Base-by-base conservation (phyloP, 352 stramenopile genomes). In the Labyrinthula sp. region DNA sequence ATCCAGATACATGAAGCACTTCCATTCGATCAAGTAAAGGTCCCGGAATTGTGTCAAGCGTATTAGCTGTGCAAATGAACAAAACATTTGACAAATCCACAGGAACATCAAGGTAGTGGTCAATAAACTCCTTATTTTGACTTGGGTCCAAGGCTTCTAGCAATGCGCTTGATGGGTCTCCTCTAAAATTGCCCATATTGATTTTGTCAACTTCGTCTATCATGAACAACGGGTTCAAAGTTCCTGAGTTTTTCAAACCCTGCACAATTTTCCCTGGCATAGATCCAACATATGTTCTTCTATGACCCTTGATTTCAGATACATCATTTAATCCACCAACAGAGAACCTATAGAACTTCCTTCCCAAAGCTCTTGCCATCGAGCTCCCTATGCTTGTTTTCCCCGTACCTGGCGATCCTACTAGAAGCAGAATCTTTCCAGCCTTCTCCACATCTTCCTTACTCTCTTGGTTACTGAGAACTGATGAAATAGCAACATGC, bases 221-320 rank as follows among this genome's bases (percentile, higher is more conserved):
- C 17, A 98, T 59, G 21, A 98, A 77, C n/a, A 98, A 54, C 20
- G 88, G 89, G 63, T 99, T 98, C 17, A 70, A 84, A 38, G 76
- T 89, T 38, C 88, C 76, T 1, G 79, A 88, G 0, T 69, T 79
- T 66, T 98, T 99, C n/a, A 99, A 65, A 46, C 82, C 92, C 63
- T 98, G 86, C 45, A 98, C 92, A 4, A 95, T 73, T 55, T 97
- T 97, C 39, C 89, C 89, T 0, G 89, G 89, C 87, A 98, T 97
- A 0, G 87, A 84, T 21, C 89, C 89, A 14, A 98, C 73, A 60
- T 98, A 98, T 8, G 89, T 98, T 40, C 88, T 71, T 26, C 89
- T 71, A 46, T 98, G 89, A 17, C 89, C 90, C 65, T 96, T 96
- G 54, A 98, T 95, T 62, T 97, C 86, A 2, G 77, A 83, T 8